Evolutionary conservation across 2,329 filamentous ascomycete species (phyloP), one percentile per base, ranked within the genome.

Genomic region (Hysterium pulicare): DNA sequence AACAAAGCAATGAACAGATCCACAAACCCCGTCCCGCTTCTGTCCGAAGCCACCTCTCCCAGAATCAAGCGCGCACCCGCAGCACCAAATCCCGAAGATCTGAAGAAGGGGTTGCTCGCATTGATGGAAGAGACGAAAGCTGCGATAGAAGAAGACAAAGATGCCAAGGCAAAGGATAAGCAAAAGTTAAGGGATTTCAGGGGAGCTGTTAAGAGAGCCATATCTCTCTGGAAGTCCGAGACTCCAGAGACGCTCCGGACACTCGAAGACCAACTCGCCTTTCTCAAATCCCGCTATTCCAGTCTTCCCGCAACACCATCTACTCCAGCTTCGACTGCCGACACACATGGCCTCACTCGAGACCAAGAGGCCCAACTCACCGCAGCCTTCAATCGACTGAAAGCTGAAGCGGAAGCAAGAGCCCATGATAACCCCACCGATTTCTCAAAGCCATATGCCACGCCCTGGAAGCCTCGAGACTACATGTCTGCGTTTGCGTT

Each of bases 401-500:
- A 54, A n/a, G 84, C 90, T 57, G 95, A 96, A 70, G 85, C 88
- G 0, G 70, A 84, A 39, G 33, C 54, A 54, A n/a, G 54, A 64
- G 42, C 45, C 51, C 4, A 42, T 41, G 81, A 89, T 62, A 94
- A 94, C 70, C 86, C 87, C 1, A 67, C 82, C 46, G 87, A 95
- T 66, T 59, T 67, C 33, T 69, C 64, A 46, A 95, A 95, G 70
- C 88, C 93, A 3, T 98, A 98, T 64, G 79, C 79, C 4, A 96
- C 90, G 2, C 93, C 93, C 10, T 98, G 93, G 93, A 72, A 78
- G 51, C 93, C 93, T 10, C 79, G 90, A 42, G 78, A 85, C 40
- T 97, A 81, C 69, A 94, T 98, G 87, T 77, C 81, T 39, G 83
- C 90, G 0, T 98, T 98, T 69, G 90, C 90, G 19, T 96, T 95